Evolutionary conservation across 495 filamentous ascomycete species (phyloP), one percentile per base, ranked within the genome.

Genomic region (Aspergillus indologenus): DNA sequence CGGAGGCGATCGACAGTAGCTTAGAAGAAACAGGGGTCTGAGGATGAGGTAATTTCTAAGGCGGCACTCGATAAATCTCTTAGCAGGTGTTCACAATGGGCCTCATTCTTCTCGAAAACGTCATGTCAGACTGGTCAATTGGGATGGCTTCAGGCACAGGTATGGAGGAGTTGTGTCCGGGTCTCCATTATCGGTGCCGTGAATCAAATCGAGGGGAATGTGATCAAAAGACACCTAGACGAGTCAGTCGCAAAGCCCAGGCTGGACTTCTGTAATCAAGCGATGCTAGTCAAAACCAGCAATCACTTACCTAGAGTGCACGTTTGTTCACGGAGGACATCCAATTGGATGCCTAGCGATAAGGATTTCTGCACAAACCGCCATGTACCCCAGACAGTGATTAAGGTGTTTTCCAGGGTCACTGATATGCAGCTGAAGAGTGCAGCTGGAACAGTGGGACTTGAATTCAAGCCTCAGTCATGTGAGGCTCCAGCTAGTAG

Each of bases 261-360:
- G 34, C 34, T 40, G 34, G 34, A 40, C 34, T 40, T 40, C 12
- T 40, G 34, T 11, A 15, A 50, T 29, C 22, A 26, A 50, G 47
- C 14, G 24, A 51, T 51, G 12, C 19, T 5, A 51, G 5, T 19
- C 14, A 51, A 5, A 31, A 15, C 34, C 34, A 40, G 34, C 23
- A 23, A 29, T 23, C 18, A 19, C 24, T 14, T 29, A 51, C 29
- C 23, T 56, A 6, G 54, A 31, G 23, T 18, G 43, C 43, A 56
- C 21, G 18, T 17, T 21, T 15, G 18, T 17, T 34, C 22, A n/a
- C 19, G 22, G 43, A 56, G 44, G 18, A 29, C 23, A 45, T 45
- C 45, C 54, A 56, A 56, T 56, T 47, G 54, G 48, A 45, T 56
- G 42, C 43, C 40, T 44, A 15, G 12, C 47, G 54, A 24, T 44